Conservation (phyloP, 768 basidiomycete genomes). For the Mrakia gelida region DNA sequence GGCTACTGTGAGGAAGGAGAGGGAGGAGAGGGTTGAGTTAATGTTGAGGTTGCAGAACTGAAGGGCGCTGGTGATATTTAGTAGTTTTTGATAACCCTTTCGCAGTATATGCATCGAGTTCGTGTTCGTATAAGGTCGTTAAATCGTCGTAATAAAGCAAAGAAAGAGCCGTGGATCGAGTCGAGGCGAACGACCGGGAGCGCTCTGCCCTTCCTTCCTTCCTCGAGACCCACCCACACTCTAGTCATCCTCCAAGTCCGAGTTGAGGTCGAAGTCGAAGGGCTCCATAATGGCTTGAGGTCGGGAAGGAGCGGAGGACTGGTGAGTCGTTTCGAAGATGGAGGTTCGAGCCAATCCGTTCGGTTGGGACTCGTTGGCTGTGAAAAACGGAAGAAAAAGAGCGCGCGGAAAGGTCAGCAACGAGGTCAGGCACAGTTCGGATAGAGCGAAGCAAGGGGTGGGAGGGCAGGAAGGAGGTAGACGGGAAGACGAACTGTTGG, state of each 20-base stretch:
- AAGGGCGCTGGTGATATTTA: no score
- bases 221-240: background rate
- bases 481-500: background rate
- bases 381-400: background rate
- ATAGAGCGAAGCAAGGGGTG: no score
- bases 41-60: no score
- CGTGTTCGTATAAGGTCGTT: no score
- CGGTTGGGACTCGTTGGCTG: background rate
- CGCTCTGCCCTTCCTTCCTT: no score
- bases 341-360: background rate
- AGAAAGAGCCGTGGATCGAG: no score
- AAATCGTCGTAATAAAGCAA: no score
- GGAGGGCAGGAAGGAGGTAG: no score
- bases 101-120: no score
- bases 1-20: constrained; percentile 1
- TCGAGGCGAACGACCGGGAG: no score
- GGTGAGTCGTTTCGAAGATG: constrained; percentile 1
- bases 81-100: no score
- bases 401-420: background rate
- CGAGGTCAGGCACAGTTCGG: background rate
- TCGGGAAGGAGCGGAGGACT: background rate
- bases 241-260: constrained; percentile 22
- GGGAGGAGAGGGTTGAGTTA: background rate
- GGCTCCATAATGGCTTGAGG: background rate
- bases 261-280: constrained; percentile 27